Evolutionary conservation across 345 rosid genomes (phyloP).

Genomic region (Conringia planisiliqua): DNA sequence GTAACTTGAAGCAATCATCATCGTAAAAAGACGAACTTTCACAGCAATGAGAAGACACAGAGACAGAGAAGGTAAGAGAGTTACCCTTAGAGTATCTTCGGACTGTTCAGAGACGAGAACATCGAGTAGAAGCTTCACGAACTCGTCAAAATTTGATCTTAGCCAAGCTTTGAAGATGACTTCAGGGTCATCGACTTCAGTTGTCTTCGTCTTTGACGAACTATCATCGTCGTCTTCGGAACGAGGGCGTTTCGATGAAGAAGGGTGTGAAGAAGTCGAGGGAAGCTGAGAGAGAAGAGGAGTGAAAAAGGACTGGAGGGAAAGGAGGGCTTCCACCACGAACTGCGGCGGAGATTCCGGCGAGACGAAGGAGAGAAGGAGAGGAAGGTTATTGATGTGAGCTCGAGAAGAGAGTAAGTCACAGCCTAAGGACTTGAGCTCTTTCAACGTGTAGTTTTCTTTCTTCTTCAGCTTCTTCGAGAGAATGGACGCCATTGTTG

Average conservation of each 20-base stretch:
- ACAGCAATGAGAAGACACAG: background rate
- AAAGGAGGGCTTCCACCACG: slow-evolving; percentile 76
- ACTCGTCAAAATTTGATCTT: slow-evolving; percentile 73
- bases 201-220: slow-evolving; percentile 8
- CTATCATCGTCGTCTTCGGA: slow-evolving; percentile 15
- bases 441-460: slow-evolving; percentile 44
- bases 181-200: slow-evolving; percentile 50
- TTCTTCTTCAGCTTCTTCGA: slow-evolving; percentile 38
- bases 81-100: slow-evolving; percentile 58
- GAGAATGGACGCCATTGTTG: slow-evolving; percentile 47
- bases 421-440: slow-evolving; percentile 59
- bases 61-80: background rate
- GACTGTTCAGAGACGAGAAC: slow-evolving; percentile 45
- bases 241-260: slow-evolving; percentile 29
- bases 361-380: slow-evolving; percentile 65
- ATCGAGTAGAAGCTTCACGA: slow-evolving; percentile 48
- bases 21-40: background rate
- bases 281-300: slow-evolving; percentile 80
- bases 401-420: slow-evolving; percentile 74
- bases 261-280: slow-evolving; percentile 32
- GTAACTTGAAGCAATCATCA: background rate
- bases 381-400: slow-evolving; percentile 75
- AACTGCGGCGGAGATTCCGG: slow-evolving; percentile 58
- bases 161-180: slow-evolving; percentile 70
- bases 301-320: slow-evolving; percentile 86